Conservation (phyloP, 108 stramenopile genomes). For the Bacterosira constricta region DNA sequence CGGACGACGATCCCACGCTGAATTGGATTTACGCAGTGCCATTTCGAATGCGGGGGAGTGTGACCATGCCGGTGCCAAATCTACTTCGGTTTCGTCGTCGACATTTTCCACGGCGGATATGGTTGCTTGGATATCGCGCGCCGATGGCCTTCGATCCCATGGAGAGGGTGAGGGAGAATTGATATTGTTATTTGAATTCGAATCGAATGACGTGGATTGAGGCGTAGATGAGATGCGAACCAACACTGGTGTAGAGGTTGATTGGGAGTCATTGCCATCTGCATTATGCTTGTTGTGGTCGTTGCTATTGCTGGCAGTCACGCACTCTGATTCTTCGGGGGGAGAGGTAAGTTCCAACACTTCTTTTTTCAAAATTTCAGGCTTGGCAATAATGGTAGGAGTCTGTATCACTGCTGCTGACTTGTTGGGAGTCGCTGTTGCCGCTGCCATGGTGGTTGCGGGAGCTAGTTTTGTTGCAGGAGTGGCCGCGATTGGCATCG, state of each 20-base stretch:
- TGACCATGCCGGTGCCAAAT: slow-evolving; percentile 22
- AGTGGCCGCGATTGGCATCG: no score
- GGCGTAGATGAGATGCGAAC: slow-evolving; percentile 22
- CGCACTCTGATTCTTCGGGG: not conserved
- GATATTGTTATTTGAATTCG: not conserved
- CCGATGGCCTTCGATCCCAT: slow-evolving; percentile 24
- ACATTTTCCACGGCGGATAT: slow-evolving; percentile 35
- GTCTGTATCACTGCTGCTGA: no score
- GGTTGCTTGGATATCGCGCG: slow-evolving; percentile 30
- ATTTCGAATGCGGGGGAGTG: slow-evolving; percentile 39
- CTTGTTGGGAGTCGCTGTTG: no score
- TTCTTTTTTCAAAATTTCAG: slow-evolving; percentile 1
- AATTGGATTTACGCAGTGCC: slow-evolving; percentile 41
- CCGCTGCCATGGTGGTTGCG: no score
- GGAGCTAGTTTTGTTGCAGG: no score
- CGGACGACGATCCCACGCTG: slow-evolving; percentile 52
- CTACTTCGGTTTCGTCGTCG: slow-evolving; percentile 19
- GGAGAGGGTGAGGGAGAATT: slow-evolving; percentile 16
- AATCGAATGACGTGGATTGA: not conserved
- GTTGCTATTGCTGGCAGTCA: not conserved
- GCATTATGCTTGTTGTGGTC: not conserved
- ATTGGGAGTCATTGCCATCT: not conserved
- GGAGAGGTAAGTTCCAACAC: not conserved
- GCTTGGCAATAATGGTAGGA: no score
- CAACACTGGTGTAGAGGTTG: slow-evolving; percentile 16